Conservation (phyloP, 2,329 filamentous ascomycete genomes). For the Fusarium heterosporum region DNA sequence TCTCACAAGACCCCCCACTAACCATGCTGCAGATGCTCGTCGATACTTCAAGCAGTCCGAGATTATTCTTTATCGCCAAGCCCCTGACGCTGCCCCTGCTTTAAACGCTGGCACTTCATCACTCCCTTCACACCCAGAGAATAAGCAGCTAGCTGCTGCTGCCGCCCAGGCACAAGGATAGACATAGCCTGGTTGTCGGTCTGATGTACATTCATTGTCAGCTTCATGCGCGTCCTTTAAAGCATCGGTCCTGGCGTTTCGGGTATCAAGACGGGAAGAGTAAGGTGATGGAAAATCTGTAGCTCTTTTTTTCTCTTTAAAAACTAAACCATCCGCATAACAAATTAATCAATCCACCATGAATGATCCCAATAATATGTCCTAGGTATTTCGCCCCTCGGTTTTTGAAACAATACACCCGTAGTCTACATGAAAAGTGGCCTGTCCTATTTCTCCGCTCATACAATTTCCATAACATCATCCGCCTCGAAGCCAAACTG, state of each 20-base stretch:
- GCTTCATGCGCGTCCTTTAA: constrained; percentile 47
- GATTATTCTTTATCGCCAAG: constrained; percentile 94
- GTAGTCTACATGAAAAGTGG: constrained; percentile 42
- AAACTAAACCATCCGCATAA: constrained; percentile 37
- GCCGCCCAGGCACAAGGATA: constrained; percentile 47
- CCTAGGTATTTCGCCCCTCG: constrained; percentile 50
- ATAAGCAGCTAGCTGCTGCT: constrained; percentile 53
- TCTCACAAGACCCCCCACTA: constrained; percentile 21
- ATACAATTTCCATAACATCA: constrained; percentile 66
- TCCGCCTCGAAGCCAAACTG: constrained; percentile 80
- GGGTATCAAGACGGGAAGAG: constrained; percentile 47
- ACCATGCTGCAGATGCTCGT: constrained; percentile 77
- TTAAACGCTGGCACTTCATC: constrained; percentile 54
- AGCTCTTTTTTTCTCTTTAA: constrained; percentile 37
- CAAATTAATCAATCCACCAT: constrained; percentile 45
- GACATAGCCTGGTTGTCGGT: constrained; percentile 16
- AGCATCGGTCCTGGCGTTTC: constrained; percentile 57
- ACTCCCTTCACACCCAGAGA: constrained; percentile 59
- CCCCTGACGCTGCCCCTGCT: constrained; percentile 63
- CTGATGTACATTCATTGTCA: constrained; percentile 43
- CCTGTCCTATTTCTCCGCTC: constrained; percentile 29
- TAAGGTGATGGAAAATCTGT: constrained; percentile 42
- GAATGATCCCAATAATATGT: constrained; percentile 45
- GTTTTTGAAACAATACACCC: constrained; percentile 42
- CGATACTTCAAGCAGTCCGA: constrained; percentile 99